Conservation (phyloP, 1,139 yeast genomes). For the Yarrowia galli region DNA sequence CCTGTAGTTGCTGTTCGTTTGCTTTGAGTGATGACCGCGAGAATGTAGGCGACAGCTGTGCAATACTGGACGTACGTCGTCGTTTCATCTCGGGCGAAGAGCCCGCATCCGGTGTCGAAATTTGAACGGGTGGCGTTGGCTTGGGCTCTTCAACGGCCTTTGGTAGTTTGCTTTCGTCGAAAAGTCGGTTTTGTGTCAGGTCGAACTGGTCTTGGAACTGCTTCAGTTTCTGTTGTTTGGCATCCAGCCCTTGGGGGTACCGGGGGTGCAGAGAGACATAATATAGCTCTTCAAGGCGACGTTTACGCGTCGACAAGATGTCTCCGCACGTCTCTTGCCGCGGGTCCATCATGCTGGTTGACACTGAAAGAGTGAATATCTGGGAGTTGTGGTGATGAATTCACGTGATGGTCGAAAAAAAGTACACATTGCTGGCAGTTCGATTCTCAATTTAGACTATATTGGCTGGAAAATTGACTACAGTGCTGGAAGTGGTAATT, state of each 20-base stretch:
- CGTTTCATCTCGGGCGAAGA: conserved; percentile 29
- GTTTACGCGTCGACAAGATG: conserved; percentile 36
- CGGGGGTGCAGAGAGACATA: conserved; percentile 27
- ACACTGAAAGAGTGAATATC: conserved; percentile 21
- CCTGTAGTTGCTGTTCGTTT: conserved; percentile 42
- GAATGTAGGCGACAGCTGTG: conserved; percentile 24
- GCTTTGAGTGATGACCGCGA: conserved; percentile 17
- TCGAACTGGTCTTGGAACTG: conserved; percentile 36
- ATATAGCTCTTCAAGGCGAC: conserved; percentile 31
- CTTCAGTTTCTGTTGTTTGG: conserved; percentile 12
- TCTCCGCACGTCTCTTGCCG: conserved; percentile 34
- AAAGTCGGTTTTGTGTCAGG: conserved; percentile 23
- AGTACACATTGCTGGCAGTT: background rate
- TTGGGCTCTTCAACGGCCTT: conserved; percentile 28
- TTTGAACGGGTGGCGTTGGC: background rate
- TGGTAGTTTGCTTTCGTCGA: conserved; percentile 31
- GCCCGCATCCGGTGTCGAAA: conserved; percentile 1
- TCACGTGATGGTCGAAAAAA: conserved; percentile 30
- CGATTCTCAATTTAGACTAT: background rate
- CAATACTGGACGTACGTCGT: conserved; percentile 28
- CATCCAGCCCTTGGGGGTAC: conserved; percentile 27
- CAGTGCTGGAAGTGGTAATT: background rate
- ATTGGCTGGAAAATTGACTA: background rate
- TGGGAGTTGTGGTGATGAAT: conserved; percentile 26
- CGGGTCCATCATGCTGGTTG: conserved; percentile 36